These are phyloP conservation scores for Aspergillus chevalieri DNA, from an alignment of 2,329 filamentous ascomycete species.

Conservation along the genomic window DNA sequence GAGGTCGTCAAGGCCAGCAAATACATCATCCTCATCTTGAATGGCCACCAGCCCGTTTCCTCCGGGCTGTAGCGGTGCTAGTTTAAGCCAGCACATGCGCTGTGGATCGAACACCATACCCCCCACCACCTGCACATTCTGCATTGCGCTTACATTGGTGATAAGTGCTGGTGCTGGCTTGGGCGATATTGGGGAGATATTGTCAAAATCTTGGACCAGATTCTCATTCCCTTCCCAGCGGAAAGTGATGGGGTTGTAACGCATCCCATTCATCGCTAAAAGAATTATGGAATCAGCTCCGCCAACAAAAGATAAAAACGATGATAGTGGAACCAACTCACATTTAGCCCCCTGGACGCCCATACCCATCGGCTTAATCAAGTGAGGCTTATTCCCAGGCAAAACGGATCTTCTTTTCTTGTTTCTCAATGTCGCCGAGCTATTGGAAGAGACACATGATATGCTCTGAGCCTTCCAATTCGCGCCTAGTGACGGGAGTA, in stretches of 20 bases:
- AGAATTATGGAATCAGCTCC: slow-evolving; percentile 5
- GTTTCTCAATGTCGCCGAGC: slow-evolving; percentile 44
- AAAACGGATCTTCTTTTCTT: slow-evolving; percentile 36
- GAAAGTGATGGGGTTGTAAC: slow-evolving; percentile 80
- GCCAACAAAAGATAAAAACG: slow-evolving; percentile 9
- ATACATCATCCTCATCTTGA: slow-evolving; percentile 86
- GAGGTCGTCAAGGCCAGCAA: slow-evolving; percentile 89
- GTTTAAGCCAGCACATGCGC: slow-evolving; percentile 95
- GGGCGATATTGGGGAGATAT: slow-evolving; percentile 38
- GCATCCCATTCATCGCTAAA: slow-evolving; percentile 86
- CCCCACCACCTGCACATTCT: slow-evolving; percentile 89
- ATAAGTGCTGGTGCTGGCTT: slow-evolving; percentile 64
- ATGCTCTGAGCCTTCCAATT: slow-evolving; percentile 56
- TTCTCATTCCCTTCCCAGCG: slow-evolving; percentile 97
- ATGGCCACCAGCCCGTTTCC: slow-evolving; percentile 43
- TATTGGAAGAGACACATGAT: slow-evolving; percentile 43
- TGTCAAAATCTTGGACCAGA: slow-evolving; percentile 68
- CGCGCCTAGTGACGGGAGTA: slow-evolving; percentile 48
- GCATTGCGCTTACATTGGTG: slow-evolving; percentile 75
- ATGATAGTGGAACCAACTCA: slow-evolving; percentile 42
- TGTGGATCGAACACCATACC: slow-evolving; percentile 98
- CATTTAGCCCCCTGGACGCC: slow-evolving; percentile 71
- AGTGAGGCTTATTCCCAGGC: slow-evolving; percentile 60
- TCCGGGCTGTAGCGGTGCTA: slow-evolving; percentile 45
- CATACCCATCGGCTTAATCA: slow-evolving; percentile 78